Conservation (phyloP, 371 early-diverging fungal species). For the Zopfochytrium polystomum region DNA sequence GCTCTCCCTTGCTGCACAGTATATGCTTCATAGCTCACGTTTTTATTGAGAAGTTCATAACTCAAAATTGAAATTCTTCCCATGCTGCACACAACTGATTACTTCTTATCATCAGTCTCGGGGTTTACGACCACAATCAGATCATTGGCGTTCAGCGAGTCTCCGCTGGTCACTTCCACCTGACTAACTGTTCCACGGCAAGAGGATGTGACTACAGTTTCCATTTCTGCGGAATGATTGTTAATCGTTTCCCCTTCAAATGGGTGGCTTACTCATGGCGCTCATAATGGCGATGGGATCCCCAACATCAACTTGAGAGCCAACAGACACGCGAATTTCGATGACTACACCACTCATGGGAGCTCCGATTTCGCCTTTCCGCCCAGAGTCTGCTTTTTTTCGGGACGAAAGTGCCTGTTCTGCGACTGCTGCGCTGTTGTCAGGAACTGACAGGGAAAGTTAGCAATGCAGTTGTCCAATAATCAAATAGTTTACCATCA, state of each 20-base stretch:
- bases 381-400: constrained; percentile 70
- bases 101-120: no score
- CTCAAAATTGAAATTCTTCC: no score
- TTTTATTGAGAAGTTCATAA: no score
- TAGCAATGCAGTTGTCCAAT: constrained; percentile 7
- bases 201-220: constrained; percentile 85
- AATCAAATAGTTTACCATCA: constrained; percentile 18
- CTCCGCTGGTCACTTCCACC: constrained; percentile 68
- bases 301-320: constrained; percentile 78
- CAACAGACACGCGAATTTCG: constrained; percentile 79
- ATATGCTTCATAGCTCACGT: no score
- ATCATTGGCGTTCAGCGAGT: constrained; percentile 78
- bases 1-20: no score
- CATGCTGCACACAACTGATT: no score
- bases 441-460: neutral
- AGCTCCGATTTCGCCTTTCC: constrained; percentile 83
- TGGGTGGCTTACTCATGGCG: constrained; percentile 76
- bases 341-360: constrained; percentile 95
- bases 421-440: no score
- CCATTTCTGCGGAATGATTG: constrained; percentile 65
- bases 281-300: constrained; percentile 85
- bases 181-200: constrained; percentile 70
- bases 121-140: constrained; percentile 59
- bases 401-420: constrained; percentile 55
- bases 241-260: constrained; percentile 1